A percentile compares a stretch with the other conserved stretches of the same genome.
Evolutionary conservation across 202 grass and related monocot species (phyloP).

Genomic region (Zoysia matrella): DNA sequence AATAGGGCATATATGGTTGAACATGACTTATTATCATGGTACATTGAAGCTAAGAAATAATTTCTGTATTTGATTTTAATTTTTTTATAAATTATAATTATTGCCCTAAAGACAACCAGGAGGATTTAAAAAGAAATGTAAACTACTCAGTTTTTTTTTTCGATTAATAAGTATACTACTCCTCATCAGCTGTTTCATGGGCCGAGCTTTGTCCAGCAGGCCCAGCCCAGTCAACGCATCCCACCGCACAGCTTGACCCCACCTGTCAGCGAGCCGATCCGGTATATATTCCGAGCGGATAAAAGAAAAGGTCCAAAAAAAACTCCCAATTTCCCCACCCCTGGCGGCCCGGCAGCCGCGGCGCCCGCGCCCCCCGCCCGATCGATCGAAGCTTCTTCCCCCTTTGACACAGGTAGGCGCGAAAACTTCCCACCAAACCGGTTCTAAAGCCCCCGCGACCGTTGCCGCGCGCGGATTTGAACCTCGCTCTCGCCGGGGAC

Average conservation of each 20-base stretch:
- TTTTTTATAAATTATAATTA: too few relatives aligned
- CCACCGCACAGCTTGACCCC: neutral
- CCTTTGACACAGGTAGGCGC: conserved; percentile 28
- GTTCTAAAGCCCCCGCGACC: conserved; percentile 39
- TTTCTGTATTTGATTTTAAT: too few relatives aligned
- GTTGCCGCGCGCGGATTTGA: conserved; percentile 71
- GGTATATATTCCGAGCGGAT: neutral
- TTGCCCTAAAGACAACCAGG: too few relatives aligned
- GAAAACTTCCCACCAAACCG: conserved; percentile 28
- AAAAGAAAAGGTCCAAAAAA: neutral
- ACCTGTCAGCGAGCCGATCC: conserved; percentile 26
- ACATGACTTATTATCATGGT: too few relatives aligned
- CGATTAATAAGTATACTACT: too few relatives aligned
- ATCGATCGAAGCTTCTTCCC: conserved; percentile 54
- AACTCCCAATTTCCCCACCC: conserved; percentile 25
- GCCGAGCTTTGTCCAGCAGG: neutral
- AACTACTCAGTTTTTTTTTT: too few relatives aligned
- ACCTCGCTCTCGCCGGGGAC: conserved; percentile 12
- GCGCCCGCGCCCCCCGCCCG: neutral
- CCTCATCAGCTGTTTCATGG: neutral
- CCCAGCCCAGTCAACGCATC: neutral
- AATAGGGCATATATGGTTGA: too few relatives aligned
- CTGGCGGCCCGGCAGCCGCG: neutral
- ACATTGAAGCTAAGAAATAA: too few relatives aligned
- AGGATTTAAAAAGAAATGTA: too few relatives aligned